Percentiles rank a stretch among this genome's conserved stretches.
These are phyloP conservation scores for Aspergillus nanangensis DNA, from an alignment of 495 filamentous ascomycete species.

Conservation along the genomic window DNA sequence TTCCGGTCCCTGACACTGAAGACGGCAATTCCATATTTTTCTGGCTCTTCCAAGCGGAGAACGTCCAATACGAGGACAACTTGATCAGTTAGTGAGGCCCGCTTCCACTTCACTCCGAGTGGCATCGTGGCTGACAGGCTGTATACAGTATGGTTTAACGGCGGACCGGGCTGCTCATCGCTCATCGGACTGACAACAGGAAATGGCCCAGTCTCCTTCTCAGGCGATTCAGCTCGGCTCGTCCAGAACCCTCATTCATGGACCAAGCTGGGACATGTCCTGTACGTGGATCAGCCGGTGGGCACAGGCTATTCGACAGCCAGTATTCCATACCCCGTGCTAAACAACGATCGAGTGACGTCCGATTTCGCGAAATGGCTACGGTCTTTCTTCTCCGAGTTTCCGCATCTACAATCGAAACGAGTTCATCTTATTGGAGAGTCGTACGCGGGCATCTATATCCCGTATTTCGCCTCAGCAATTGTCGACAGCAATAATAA, in stretches of 20 bases:
- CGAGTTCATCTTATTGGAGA: slow-evolving; percentile 38
- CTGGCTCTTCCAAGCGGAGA: slow-evolving; percentile 36
- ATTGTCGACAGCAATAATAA: slow-evolving; percentile 18
- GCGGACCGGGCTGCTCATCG: slow-evolving; percentile 49
- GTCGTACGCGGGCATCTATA: slow-evolving; percentile 38
- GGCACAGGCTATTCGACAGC: slow-evolving; percentile 36
- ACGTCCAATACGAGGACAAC: slow-evolving; percentile 25
- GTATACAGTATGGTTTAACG: slow-evolving; percentile 52
- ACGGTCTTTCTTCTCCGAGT: slow-evolving; percentile 26
- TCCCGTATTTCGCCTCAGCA: slow-evolving; percentile 36
- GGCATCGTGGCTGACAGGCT: slow-evolving; percentile 13
- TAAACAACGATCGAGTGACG: slow-evolving; percentile 25
- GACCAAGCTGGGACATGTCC: slow-evolving; percentile 34
- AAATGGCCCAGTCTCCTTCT: slow-evolving; percentile 55
- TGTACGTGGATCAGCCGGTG: slow-evolving; percentile 41
- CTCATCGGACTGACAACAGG: slow-evolving; percentile 63
- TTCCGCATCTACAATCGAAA: slow-evolving; percentile 29
- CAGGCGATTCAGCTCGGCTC: slow-evolving; percentile 22
- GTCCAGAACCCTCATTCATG: slow-evolving; percentile 32
- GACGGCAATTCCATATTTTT: slow-evolving; percentile 37
- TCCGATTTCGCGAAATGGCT: slow-evolving; percentile 34
- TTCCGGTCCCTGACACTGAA: slow-evolving; percentile 26
- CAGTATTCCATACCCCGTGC: slow-evolving; percentile 23
- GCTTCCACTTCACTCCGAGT: background rate
- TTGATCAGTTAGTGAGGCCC: slow-evolving; percentile 29